Conservation (phyloP, 441 rosid species). For the Erysimum cheiri region DNA sequence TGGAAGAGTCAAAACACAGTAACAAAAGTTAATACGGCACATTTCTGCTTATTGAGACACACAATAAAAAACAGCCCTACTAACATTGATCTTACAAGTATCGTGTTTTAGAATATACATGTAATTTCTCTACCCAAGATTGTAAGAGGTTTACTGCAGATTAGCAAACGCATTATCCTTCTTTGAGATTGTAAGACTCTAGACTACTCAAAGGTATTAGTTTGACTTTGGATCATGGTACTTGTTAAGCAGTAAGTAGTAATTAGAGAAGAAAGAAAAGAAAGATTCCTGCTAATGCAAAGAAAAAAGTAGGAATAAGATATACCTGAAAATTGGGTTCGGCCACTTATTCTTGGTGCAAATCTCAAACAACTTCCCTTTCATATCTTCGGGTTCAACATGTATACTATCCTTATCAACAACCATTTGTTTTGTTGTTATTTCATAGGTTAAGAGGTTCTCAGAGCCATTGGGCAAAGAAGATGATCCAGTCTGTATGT, state of each 20-base stretch:
- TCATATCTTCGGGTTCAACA: no score
- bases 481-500: not conserved
- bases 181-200: not conserved
- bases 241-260: not conserved
- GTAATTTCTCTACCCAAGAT: not conserved
- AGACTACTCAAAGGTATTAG: slow-evolving; percentile 1
- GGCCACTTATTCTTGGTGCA: slow-evolving; percentile 62
- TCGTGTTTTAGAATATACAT: not conserved
- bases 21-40: not conserved
- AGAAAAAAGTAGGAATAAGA: not conserved
- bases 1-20: not conserved
- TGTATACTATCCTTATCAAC: not conserved
- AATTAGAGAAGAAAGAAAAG: not conserved
- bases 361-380: slow-evolving; percentile 53
- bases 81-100: not conserved
- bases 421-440: not conserved
- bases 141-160: not conserved
- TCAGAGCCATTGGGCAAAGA: not conserved
- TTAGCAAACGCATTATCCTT: not conserved
- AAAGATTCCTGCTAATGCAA: not conserved
- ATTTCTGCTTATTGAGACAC: not conserved
- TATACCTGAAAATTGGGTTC: slow-evolving; percentile 61
- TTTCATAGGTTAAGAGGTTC: slow-evolving; percentile 11
- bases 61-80: not conserved
- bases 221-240: slow-evolving; percentile 7